A percentile compares a stretch with the other conserved stretches of the same genome.
Evolutionary conservation across 2,329 filamentous ascomycete species (phyloP).

Genomic region (Ascochyta lentis): DNA sequence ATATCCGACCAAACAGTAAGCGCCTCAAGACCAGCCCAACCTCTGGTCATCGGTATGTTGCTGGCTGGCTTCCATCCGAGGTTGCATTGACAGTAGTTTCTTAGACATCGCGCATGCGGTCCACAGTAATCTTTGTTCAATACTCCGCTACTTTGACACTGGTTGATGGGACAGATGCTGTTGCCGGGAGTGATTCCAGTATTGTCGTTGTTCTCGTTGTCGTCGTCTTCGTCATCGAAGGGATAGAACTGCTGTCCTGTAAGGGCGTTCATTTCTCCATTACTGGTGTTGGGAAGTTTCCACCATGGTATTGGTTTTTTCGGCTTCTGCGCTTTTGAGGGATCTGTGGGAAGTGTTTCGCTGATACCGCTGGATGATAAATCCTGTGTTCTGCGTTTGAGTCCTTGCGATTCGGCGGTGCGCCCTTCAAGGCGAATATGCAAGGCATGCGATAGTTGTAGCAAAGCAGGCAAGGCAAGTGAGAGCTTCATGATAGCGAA

Average conservation of each 20-base stretch:
- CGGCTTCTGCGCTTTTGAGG: background rate
- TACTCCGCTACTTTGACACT: constrained; percentile 1
- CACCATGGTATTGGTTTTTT: constrained; percentile 9
- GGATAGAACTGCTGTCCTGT: constrained; percentile 8
- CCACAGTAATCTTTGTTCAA: constrained; percentile 4
- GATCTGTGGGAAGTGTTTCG: too few relatives aligned
- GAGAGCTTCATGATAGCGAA: background rate
- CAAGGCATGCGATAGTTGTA: background rate
- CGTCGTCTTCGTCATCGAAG: background rate
- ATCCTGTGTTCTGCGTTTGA: background rate
- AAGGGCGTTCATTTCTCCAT: constrained; percentile 12
- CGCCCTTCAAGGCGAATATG: background rate
- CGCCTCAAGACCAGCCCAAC: constrained; percentile 13
- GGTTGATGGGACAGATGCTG: background rate
- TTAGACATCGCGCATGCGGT: constrained; percentile 6
- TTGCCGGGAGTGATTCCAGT: background rate
- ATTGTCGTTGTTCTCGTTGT: background rate
- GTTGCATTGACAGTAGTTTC: constrained; percentile 3
- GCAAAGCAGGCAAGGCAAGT: background rate
- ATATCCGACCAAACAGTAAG: constrained; percentile 11
- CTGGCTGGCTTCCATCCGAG: constrained; percentile 8
- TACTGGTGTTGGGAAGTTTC: constrained; percentile 6
- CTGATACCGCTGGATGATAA: background rate
- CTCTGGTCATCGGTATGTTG: background rate
- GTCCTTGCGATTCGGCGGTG: background rate